Evolutionary conservation across 768 basidiomycete genomes (phyloP).

Genomic region (Leccinum barrowsii): DNA sequence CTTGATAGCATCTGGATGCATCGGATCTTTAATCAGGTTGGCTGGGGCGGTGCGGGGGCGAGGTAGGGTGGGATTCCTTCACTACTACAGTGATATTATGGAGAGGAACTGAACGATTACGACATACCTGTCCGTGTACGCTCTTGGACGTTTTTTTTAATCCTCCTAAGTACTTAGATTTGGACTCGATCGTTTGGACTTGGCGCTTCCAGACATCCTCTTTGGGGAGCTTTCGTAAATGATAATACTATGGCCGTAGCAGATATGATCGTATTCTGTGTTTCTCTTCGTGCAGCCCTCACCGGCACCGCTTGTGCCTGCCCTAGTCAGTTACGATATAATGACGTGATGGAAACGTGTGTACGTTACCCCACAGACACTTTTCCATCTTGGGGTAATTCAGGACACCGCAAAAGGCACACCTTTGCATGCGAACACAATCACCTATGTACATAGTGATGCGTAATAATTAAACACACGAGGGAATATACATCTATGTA

Average conservation of each 20-base stretch:
- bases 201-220: constrained; percentile 11
- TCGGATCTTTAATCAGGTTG: neutral
- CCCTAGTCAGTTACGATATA: constrained; percentile 24
- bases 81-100: neutral
- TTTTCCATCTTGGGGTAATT: constrained; percentile 7
- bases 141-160: constrained; percentile 23
- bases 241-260: constrained; percentile 14
- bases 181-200: constrained; percentile 24
- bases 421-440: neutral
- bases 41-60: neutral
- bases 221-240: constrained; percentile 16
- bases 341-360: constrained; percentile 29
- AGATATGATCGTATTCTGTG: constrained; percentile 12
- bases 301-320: neutral
- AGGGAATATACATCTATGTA: constrained; percentile 20
- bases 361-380: constrained; percentile 23
- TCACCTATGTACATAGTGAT: neutral
- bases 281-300: neutral
- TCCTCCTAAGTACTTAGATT: constrained; percentile 19
- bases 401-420: neutral
- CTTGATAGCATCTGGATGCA: constrained; percentile 8
- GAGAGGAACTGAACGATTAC: constrained; percentile 14
- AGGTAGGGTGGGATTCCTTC: neutral
- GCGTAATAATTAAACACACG: constrained; percentile 13
- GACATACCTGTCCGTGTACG: constrained; percentile 18